These are phyloP conservation scores for Solanum medicagineum DNA, from an alignment of 257 asterid genomes.

Conservation along the genomic window DNA sequence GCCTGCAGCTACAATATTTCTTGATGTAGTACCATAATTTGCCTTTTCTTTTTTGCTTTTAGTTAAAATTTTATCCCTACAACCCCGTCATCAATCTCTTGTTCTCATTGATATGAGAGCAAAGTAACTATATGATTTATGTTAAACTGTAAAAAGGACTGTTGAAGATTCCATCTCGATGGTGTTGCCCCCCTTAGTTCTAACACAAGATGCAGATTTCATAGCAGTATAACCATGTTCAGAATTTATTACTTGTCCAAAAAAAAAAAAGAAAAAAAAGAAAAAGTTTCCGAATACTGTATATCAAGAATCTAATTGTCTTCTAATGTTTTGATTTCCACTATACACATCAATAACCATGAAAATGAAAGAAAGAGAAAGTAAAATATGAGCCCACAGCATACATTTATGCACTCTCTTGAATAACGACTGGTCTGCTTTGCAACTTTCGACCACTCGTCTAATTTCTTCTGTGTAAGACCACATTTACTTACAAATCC, in stretches of 20 bases:
- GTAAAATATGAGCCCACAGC: conserved; percentile 7
- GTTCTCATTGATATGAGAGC: not conserved
- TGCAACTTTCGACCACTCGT: conserved; percentile 79
- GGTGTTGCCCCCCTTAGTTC: not conserved
- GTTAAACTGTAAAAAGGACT: not conserved
- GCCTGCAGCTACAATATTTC: not conserved
- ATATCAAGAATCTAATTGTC: not conserved
- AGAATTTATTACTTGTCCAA: too few species aligned
- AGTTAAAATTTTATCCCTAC: not conserved
- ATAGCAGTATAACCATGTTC: too few species aligned
- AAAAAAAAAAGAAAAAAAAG: too few species aligned
- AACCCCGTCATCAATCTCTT: not conserved
- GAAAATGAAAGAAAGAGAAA: not conserved
- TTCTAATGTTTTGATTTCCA: not conserved
- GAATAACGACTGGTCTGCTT: conserved; percentile 62
- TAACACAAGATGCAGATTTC: not conserved
- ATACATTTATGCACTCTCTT: conserved; percentile 18
- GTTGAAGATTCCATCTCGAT: not conserved
- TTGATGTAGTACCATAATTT: not conserved
- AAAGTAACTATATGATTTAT: not conserved
- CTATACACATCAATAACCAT: not conserved
- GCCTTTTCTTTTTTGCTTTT: not conserved
- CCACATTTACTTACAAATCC: conserved; percentile 10
- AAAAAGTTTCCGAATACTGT: not conserved
- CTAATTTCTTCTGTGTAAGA: conserved; percentile 52